A percentile compares a stretch with the other conserved stretches of the same genome.
phyloP scores from a whole-genome alignment of 2,329 filamentous ascomycete species.

The Colletotrichum scovillei region DNA sequence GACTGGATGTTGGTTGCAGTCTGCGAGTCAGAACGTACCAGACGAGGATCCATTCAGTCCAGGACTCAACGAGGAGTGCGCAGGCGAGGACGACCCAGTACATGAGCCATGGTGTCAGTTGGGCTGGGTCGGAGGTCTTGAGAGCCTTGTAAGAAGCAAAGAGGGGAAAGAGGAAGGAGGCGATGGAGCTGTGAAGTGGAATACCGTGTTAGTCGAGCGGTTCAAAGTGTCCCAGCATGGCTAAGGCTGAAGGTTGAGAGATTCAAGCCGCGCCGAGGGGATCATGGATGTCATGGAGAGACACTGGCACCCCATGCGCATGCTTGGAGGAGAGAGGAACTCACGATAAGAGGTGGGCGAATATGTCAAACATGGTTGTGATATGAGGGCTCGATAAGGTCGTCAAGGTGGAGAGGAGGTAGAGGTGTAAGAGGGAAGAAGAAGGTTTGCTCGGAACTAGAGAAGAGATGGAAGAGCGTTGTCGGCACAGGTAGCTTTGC shows the following conservation, averaged over 20 bases:
- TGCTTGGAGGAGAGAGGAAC: conserved; percentile 46
- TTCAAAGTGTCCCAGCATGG: neutral
- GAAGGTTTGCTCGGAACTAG: conserved; percentile 6
- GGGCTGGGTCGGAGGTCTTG: conserved; percentile 88
- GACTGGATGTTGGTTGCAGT: neutral
- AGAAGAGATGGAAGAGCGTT: conserved; percentile 3
- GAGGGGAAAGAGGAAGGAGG: conserved; percentile 92
- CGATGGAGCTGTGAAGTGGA: conserved; percentile 72
- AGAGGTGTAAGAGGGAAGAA: conserved; percentile 13
- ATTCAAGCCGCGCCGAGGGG: neutral
- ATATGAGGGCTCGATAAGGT: conserved; percentile 12
- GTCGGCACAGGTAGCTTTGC: conserved; percentile 17
- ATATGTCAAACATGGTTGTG: conserved; percentile 77
- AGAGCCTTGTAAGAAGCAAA: conserved; percentile 99
- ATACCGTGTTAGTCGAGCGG: conserved; percentile 8
- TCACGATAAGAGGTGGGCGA: conserved; percentile 83
- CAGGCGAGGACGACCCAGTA: conserved; percentile 96
- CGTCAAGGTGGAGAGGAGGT: conserved; percentile 1
- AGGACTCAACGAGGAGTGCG: conserved; percentile 84
- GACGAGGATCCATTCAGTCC: conserved; percentile 85
- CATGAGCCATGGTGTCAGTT: conserved; percentile 97
- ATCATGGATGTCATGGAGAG: neutral
- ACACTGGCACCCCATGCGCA: neutral
- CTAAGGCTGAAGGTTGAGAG: neutral
- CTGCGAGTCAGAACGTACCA: conserved; percentile 66